phyloP scores from a whole-genome alignment of 2,329 filamentous ascomycete genomes.

The Tolypocladium pustulatum region DNA sequence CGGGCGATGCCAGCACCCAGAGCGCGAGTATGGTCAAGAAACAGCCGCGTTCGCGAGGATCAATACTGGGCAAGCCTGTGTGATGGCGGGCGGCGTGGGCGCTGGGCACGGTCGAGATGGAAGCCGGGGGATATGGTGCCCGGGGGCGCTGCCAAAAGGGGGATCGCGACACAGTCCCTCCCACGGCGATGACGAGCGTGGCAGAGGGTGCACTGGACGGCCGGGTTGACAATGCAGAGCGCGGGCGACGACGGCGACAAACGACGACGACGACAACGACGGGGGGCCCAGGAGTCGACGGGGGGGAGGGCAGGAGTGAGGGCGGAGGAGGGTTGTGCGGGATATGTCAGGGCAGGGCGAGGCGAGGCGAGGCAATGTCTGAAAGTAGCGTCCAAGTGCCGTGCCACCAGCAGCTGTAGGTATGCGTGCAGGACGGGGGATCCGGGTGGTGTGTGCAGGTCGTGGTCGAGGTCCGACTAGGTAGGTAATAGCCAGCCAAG shows the following conservation, averaged over 20 bases:
- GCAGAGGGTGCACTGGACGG: background rate
- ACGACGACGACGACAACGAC: background rate
- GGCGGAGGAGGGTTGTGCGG: background rate
- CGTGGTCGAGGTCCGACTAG: background rate
- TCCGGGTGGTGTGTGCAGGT: background rate
- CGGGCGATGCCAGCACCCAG: background rate
- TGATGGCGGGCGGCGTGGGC: background rate
- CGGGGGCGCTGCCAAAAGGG: background rate
- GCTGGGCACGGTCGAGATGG: background rate
- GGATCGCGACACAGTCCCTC: background rate
- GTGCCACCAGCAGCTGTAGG: background rate
- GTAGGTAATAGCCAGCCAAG: background rate
- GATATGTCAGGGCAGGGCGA: conserved; percentile 2
- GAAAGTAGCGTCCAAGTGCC: conserved; percentile 1
- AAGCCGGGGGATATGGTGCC: background rate
- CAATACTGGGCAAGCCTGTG: background rate
- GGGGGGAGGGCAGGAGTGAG: background rate
- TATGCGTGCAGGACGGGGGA: background rate
- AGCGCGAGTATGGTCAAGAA: background rate
- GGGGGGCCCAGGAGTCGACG: background rate
- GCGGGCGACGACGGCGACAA: no score
- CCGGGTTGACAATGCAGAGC: background rate
- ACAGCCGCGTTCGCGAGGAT: background rate
- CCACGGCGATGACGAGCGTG: background rate
- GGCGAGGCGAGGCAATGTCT: background rate